Conservation (phyloP, 805 yeast genomes). For the Barnettozyma populi region DNA sequence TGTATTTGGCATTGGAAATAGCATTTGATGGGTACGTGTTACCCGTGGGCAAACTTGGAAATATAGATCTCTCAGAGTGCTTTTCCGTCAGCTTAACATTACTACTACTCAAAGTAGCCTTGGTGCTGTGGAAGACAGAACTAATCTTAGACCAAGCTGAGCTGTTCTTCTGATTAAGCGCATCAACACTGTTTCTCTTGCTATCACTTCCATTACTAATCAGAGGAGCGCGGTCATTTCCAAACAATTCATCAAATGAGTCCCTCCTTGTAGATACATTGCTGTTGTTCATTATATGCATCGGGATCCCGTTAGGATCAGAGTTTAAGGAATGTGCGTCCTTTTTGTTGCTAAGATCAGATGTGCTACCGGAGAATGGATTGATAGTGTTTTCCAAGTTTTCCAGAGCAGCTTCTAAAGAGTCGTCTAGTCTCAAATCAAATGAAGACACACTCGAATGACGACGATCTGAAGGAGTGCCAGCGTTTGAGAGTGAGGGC, state of each 20-base stretch:
- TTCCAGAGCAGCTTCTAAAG: slow-evolving; percentile 61
- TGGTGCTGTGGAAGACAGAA: slow-evolving; percentile 4
- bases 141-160: slow-evolving; percentile 16
- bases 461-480: slow-evolving; percentile 16
- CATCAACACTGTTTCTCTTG: slow-evolving; percentile 5
- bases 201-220: slow-evolving; percentile 1
- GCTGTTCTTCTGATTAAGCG: not conserved
- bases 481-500: slow-evolving; percentile 16
- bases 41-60: slow-evolving; percentile 35
- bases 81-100: slow-evolving; percentile 25
- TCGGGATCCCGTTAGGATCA: slow-evolving; percentile 29
- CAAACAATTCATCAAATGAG: slow-evolving; percentile 22
- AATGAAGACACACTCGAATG: slow-evolving; percentile 38
- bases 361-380: slow-evolving; percentile 26
- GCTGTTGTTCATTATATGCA: slow-evolving; percentile 25
- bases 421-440: slow-evolving; percentile 58
- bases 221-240: slow-evolving; percentile 17
- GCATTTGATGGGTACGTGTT: slow-evolving; percentile 59
- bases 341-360: slow-evolving; percentile 8
- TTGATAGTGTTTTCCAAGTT: slow-evolving; percentile 35
- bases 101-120: slow-evolving; percentile 1
- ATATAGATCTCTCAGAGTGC: slow-evolving; percentile 35
- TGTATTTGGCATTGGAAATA: slow-evolving; percentile 90
- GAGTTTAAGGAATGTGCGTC: slow-evolving; percentile 25
- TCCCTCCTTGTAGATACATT: slow-evolving; percentile 17